Evolutionary conservation across 2,329 filamentous ascomycete species (phyloP).

Genomic region (Tolypocladium paradoxum): DNA sequence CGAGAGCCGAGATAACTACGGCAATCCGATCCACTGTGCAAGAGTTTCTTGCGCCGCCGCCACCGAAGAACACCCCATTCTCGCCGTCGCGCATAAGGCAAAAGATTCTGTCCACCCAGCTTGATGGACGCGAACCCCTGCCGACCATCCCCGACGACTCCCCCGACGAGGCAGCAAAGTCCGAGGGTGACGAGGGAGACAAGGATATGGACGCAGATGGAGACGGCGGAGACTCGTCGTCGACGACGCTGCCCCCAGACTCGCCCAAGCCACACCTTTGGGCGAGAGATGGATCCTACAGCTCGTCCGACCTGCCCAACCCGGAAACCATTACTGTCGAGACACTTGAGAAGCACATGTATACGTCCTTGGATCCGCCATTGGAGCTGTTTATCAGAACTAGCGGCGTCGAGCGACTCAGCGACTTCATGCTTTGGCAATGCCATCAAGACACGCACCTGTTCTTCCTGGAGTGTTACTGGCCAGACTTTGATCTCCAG

Average conservation of each 20-base stretch:
- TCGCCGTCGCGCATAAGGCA: conserved; percentile 80
- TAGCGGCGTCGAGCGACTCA: conserved; percentile 83
- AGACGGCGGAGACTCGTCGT: conserved; percentile 48
- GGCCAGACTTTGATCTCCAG: conserved; percentile 94
- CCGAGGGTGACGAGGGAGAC: conserved; percentile 32
- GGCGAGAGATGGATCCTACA: conserved; percentile 19
- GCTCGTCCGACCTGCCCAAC: conserved; percentile 44
- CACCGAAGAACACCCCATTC: conserved; percentile 59
- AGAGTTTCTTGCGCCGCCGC: conserved; percentile 68
- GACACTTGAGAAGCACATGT: conserved; percentile 76
- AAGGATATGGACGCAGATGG: conserved; percentile 27
- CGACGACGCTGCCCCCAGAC: conserved; percentile 46
- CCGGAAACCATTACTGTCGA: conserved; percentile 79
- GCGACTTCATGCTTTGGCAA: conserved; percentile 99
- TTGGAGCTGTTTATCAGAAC: conserved; percentile 86
- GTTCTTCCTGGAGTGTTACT: conserved; percentile 82
- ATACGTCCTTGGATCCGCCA: conserved; percentile 76
- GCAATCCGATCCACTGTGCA: conserved; percentile 80
- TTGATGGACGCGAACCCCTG: conserved; percentile 34
- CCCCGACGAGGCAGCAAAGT: conserved; percentile 24
- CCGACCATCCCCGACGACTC: conserved; percentile 39
- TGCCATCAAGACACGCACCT: conserved; percentile 88
- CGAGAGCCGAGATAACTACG: conserved; percentile 85
- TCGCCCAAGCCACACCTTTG: conserved; percentile 33
- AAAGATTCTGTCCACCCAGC: conserved; percentile 65